Conservation (phyloP, 2,329 filamentous ascomycete species). For the Botrytis galanthina region DNA sequence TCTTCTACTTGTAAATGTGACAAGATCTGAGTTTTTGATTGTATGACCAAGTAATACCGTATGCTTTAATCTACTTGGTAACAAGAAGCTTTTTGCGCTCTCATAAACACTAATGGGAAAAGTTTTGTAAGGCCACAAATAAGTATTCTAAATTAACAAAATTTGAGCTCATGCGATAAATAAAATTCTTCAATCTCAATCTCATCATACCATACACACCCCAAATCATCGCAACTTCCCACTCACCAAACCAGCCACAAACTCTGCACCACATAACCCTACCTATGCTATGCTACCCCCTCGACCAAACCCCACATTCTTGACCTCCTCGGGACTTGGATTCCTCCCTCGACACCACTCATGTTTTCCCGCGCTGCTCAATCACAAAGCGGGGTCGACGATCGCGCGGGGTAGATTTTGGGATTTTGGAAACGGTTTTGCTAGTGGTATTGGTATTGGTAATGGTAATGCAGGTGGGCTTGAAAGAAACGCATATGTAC, state of each 20-base stretch:
- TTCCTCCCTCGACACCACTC: background rate
- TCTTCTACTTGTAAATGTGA: background rate
- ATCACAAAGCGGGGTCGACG: background rate
- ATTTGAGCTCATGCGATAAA: background rate
- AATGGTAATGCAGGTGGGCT: too few relatives aligned
- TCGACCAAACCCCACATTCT: background rate
- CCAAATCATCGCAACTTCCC: background rate
- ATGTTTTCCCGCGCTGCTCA: background rate
- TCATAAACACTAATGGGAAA: background rate
- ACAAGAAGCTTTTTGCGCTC: background rate
- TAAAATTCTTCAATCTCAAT: background rate
- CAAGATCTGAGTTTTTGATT: background rate
- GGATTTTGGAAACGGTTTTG: background rate
- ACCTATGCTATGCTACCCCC: background rate
- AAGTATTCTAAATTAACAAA: background rate
- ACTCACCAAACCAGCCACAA: background rate
- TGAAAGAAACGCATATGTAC: too few relatives aligned
- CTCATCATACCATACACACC: background rate
- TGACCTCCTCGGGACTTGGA: background rate
- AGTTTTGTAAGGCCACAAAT: background rate
- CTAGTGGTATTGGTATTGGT: too few relatives aligned
- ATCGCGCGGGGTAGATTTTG: background rate
- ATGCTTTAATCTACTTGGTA: background rate
- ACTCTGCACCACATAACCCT: background rate
- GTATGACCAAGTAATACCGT: background rate